Evolutionary conservation across 108 stramenopile genomes (phyloP).

Genomic region (Cylindrotheca closterium): DNA sequence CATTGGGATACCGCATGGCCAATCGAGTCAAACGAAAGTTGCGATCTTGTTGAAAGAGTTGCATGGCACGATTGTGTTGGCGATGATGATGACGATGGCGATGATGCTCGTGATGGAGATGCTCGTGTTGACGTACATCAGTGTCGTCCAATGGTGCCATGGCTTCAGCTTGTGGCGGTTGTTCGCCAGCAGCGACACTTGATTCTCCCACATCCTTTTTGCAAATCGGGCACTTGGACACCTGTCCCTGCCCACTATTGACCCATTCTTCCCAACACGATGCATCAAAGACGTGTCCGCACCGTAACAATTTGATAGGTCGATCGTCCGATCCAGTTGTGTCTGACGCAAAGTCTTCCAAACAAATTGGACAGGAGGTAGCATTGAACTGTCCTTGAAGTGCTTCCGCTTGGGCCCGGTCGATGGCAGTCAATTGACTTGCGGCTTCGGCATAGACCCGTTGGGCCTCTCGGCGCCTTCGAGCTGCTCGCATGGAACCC

Average conservation of each 20-base stretch:
- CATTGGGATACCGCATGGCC: conserved; percentile 30
- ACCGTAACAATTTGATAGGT: conserved; percentile 55
- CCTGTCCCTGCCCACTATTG: conserved; percentile 28
- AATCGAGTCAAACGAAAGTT: conserved; percentile 46
- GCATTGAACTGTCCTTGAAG: conserved; percentile 47
- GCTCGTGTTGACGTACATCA: background rate
- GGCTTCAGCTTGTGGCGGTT: background rate
- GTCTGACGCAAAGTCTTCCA: conserved; percentile 42
- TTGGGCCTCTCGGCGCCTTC: conserved; percentile 6
- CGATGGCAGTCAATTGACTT: conserved; percentile 44
- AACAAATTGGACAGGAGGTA: conserved; percentile 64
- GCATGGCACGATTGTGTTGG: conserved; percentile 3
- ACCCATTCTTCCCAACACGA: conserved; percentile 63
- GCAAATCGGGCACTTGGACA: conserved; percentile 56
- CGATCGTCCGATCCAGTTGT: conserved; percentile 51
- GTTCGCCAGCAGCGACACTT: background rate
- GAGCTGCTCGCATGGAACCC: conserved; percentile 5
- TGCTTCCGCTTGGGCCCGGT: conserved; percentile 49
- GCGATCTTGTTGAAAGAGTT: conserved; percentile 31
- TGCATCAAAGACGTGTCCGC: conserved; percentile 69
- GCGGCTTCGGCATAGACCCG: conserved; percentile 37
- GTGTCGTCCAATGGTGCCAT: background rate
- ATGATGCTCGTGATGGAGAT: background rate
- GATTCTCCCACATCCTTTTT: conserved; percentile 38
- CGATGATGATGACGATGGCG: background rate